These are phyloP conservation scores for Cercospora sp. DNA, from an alignment of 2,329 filamentous ascomycete species.

Conservation along the genomic window DNA sequence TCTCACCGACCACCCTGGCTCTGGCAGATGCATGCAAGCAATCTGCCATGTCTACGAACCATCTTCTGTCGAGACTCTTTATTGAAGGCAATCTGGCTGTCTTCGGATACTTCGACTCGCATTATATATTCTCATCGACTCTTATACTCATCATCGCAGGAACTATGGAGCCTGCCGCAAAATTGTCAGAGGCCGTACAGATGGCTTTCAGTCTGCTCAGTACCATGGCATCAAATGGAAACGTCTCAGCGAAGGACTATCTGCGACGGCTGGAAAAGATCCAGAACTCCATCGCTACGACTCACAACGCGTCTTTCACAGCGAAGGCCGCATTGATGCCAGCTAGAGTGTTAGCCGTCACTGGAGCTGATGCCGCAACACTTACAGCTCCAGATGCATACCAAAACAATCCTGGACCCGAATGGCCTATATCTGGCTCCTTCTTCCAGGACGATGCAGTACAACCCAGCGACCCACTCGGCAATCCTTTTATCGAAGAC, in stretches of 20 bases:
- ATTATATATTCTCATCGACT: constrained; percentile 52
- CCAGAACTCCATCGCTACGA: constrained; percentile 10
- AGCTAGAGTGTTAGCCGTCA: background rate
- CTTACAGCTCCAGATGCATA: too few species aligned
- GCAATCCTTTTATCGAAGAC: constrained; percentile 28
- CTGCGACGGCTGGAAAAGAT: constrained; percentile 44
- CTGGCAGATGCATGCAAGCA: constrained; percentile 47
- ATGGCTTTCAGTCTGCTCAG: constrained; percentile 44
- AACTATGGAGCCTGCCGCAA: constrained; percentile 39
- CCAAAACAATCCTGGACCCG: background rate
- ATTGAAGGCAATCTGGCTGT: constrained; percentile 51
- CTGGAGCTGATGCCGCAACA: background rate
- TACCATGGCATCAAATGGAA: constrained; percentile 46
- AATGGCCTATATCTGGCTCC: constrained; percentile 5
- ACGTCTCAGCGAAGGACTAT: constrained; percentile 47
- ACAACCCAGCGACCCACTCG: constrained; percentile 22
- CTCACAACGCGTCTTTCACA: background rate
- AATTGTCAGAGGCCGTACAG: constrained; percentile 45
- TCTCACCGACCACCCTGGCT: constrained; percentile 37
- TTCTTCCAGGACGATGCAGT: constrained; percentile 14
- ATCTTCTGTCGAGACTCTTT: constrained; percentile 49
- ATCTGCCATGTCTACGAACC: constrained; percentile 49
- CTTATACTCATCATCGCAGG: constrained; percentile 49
- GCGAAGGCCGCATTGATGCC: background rate
- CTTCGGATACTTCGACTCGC: constrained; percentile 52